These are phyloP conservation scores for Arxiozyma slooffiae DNA, from an alignment of 1,139 yeast species.

Conservation along the genomic window DNA sequence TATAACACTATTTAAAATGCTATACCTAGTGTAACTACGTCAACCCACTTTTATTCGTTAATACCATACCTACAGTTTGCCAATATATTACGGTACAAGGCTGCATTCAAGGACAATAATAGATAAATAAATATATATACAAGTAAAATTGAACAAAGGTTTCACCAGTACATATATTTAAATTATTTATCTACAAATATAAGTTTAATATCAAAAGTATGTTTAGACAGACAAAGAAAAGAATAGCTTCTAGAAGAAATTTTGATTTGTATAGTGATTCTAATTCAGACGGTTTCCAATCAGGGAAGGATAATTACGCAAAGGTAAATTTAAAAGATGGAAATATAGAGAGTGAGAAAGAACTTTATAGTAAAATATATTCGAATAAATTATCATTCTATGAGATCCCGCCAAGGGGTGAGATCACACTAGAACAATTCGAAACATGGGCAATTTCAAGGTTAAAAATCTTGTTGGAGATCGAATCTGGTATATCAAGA, in stretches of 20 bases:
- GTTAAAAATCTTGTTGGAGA: constrained; percentile 69
- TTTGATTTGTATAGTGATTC: constrained; percentile 35
- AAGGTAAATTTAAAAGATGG: constrained; percentile 12
- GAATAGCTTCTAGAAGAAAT: constrained; percentile 66
- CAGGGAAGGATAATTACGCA: constrained; percentile 7
- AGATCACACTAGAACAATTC: constrained; percentile 82
- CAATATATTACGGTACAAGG: too few relatives aligned
- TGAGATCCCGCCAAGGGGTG: constrained; percentile 64
- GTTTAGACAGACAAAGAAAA: constrained; percentile 69
- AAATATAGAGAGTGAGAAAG: constrained; percentile 17
- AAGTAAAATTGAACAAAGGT: too few relatives aligned
- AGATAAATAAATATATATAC: too few relatives aligned
- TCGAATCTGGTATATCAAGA: constrained; percentile 65
- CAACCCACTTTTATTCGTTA: too few relatives aligned
- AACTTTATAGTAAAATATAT: constrained; percentile 26
- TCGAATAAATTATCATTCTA: constrained; percentile 41
- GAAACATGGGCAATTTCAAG: constrained; percentile 95
- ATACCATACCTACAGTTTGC: too few relatives aligned
- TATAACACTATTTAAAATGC: background rate
- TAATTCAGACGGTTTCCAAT: constrained; percentile 2
- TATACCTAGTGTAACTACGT: background rate
- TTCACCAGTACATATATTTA: too few relatives aligned
- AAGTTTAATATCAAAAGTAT: too few relatives aligned
- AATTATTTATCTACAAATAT: too few relatives aligned
- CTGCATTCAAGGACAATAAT: too few relatives aligned